Evolutionary conservation across 768 basidiomycete genomes (phyloP).

Genomic region (Botryobasidium botryosum): DNA sequence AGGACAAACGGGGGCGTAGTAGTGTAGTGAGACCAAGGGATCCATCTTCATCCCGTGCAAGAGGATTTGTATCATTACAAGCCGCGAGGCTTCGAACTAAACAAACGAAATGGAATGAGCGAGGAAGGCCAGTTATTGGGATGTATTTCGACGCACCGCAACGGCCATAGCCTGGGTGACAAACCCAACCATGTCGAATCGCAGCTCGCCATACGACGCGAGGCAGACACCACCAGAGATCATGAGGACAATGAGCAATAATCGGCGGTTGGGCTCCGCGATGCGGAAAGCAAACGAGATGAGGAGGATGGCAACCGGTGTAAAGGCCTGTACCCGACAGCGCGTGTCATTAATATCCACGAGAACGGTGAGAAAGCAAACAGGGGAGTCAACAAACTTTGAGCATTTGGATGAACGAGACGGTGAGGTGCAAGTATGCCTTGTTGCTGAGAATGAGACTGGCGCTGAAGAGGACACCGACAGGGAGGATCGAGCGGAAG

Average conservation of each 20-base stretch:
- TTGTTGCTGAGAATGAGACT: constrained; percentile 84
- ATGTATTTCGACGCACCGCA: constrained; percentile 33
- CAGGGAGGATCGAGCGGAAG: constrained; percentile 74
- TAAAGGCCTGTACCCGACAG: constrained; percentile 56
- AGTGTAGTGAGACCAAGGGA: constrained; percentile 86
- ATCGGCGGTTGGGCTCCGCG: constrained; percentile 68
- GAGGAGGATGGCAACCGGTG: constrained; percentile 73
- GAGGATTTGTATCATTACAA: constrained; percentile 92
- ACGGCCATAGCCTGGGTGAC: constrained; percentile 76
- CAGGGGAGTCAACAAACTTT: constrained; percentile 37
- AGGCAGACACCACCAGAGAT: constrained; percentile 83
- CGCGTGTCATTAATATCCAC: neutral
- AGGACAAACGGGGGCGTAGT: constrained; percentile 60
- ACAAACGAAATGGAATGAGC: constrained; percentile 6
- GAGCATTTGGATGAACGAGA: constrained; percentile 95
- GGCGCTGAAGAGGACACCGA: constrained; percentile 84
- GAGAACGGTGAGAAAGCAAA: neutral
- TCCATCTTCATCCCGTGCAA: constrained; percentile 96
- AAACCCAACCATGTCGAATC: constrained; percentile 78
- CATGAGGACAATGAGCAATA: constrained; percentile 72
- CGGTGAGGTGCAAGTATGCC: constrained; percentile 80
- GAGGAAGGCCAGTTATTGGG: constrained; percentile 14
- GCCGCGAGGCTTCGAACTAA: constrained; percentile 82
- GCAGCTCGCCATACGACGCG: constrained; percentile 76
- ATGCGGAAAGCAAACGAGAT: constrained; percentile 87